A percentile compares a stretch with the other conserved stretches of the same genome.
These are phyloP conservation scores for Wickerhamiella sorbophila DNA, from an alignment of 805 yeast species.

Conservation along the genomic window DNA sequence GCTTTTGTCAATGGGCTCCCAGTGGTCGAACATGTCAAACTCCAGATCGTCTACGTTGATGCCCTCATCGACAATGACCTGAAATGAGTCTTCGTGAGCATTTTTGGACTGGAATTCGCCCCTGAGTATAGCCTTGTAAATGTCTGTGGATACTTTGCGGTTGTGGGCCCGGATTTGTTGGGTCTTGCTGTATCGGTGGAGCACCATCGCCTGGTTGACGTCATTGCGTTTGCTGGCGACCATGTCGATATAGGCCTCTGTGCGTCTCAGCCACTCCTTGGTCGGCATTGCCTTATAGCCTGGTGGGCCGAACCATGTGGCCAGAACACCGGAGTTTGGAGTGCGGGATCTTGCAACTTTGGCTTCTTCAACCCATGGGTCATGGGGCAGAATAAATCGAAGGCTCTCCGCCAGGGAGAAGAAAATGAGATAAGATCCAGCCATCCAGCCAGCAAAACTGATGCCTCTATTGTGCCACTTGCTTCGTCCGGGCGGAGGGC, in stretches of 20 bases:
- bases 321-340: background rate
- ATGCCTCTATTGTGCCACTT: conserved; percentile 22
- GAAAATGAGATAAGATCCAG: conserved; percentile 37
- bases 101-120: conserved; percentile 2
- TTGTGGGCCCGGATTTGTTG: background rate
- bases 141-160: conserved; percentile 3
- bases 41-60: conserved; percentile 3
- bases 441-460: conserved; percentile 23
- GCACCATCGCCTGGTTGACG: background rate
- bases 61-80: conserved; percentile 2
- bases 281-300: conserved; percentile 37
- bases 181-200: background rate
- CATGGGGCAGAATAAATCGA: conserved; percentile 32
- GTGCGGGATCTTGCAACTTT: conserved; percentile 32
- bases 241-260: conserved; percentile 13
- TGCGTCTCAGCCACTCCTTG: conserved; percentile 20
- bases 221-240: conserved; percentile 10
- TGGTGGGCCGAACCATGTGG: conserved; percentile 58
- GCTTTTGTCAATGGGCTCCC: background rate
- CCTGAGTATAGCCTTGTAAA: conserved; percentile 3
- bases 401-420: conserved; percentile 43
- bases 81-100: background rate
- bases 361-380: conserved; percentile 67
- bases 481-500: conserved; percentile 10
- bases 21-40: conserved; percentile 4